Base-by-base conservation (phyloP, 176 grass and related monocot genomes). In the Secale cereale region DNA sequence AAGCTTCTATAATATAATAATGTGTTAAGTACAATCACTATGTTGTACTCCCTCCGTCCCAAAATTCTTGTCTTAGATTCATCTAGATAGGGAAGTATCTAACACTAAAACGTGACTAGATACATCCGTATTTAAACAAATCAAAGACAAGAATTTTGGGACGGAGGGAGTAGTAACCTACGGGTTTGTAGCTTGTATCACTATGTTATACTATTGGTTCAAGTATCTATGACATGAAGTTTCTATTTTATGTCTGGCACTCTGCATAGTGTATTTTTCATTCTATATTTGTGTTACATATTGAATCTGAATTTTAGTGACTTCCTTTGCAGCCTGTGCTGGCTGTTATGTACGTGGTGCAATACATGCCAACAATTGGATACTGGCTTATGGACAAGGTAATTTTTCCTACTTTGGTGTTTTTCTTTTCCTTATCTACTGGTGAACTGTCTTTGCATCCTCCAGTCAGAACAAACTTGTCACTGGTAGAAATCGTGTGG, bases 361-460 rank as follows among this genome's bases (percentile, higher is more conserved):
- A 95, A 72, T 98, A 98, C 84, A 92, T 84, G 82, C 97, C 97
- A 81, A 89, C 89, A 61, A 13, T 95, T 89, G 93, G 91, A 81
- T 92, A 77, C 74, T 98, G 93, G 97, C 78, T 98, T 20, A 92
- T 98, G 96, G 96, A 95, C 70, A 91, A 90, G 96, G 96, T 98
- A 94, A 83, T 84, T 52, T 48, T 35, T 87, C 77, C 54, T 70
- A 31, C 12, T 2, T 3, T 50, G n/a, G 35, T 35, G 22, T 7
- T 30, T 81, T 63, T 17, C 28, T 32, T 67, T 57, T 22, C 43
- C 17, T 67, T 84, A 75, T 43, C 6, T 84, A 75, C 3, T 66
- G 10, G 4, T 88, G 50, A 61, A 68, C 10, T 13, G 17, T 23
- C 2, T 74, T 78, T 26, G 72, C 66, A 43, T 15, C 45, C 16